Percentiles rank a stretch among this genome's conserved stretches.
Conservation (phyloP, 2,329 filamentous ascomycete genomes). For the Aspergillus sp. region DNA sequence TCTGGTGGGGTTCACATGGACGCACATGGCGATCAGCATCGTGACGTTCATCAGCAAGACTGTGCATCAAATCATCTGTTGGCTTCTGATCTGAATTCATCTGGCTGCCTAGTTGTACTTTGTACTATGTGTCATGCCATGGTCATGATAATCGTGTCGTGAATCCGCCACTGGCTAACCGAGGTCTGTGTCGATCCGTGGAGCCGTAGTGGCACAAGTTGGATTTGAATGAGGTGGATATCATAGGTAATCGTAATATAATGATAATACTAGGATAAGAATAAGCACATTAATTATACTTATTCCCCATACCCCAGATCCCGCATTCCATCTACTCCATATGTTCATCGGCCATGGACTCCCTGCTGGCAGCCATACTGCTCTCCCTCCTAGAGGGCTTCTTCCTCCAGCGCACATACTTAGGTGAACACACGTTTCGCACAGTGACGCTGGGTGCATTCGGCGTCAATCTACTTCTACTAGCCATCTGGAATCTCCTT, state of each 20-base stretch:
- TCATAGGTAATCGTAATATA: no score
- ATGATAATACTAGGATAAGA: no score
- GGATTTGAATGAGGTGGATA: no score
- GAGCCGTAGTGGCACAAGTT: not conserved
- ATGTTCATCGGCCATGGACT: slow-evolving; percentile 7
- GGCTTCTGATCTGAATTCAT: no score
- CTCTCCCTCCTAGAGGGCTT: slow-evolving; percentile 28
- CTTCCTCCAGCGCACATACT: slow-evolving; percentile 25
- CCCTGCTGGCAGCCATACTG: slow-evolving; percentile 7
- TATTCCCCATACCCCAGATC: slow-evolving; percentile 2
- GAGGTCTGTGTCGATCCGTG: slow-evolving; percentile 8
- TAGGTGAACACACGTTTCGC: slow-evolving; percentile 24
- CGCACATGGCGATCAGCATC: no score
- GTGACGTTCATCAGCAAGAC: no score
- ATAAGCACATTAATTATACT: not conserved
- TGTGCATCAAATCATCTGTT: no score
- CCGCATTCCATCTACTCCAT: not conserved
- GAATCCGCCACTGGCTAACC: not conserved
- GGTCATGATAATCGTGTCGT: no score
- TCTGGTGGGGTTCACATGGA: no score
- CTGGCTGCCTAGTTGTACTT: no score
- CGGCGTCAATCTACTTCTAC: slow-evolving; percentile 23
- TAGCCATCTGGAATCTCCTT: slow-evolving; percentile 37
- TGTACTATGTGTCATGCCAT: no score
- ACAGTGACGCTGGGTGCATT: slow-evolving; percentile 20